phyloP scores from a whole-genome alignment of 345 rosid species.

The Angophora floribunda region DNA sequence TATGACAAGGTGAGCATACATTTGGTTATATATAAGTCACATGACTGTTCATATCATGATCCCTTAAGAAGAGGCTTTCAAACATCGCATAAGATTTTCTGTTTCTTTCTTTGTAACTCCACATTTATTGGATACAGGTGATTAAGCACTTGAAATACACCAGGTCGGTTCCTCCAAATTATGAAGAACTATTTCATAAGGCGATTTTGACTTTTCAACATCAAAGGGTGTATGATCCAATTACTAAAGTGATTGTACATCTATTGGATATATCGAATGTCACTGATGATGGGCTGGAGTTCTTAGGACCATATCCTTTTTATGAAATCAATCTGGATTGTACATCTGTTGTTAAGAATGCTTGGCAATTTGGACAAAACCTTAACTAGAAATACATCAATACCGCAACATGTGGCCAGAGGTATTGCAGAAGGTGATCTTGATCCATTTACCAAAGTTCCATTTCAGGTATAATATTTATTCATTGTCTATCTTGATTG shows the following conservation, averaged over 20 bases:
- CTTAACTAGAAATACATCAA: conserved; percentile 51
- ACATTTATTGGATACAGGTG: conserved; percentile 36
- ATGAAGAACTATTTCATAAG: conserved; percentile 81
- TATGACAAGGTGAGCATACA: conserved; percentile 54
- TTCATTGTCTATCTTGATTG: not conserved
- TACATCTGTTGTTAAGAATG: not conserved
- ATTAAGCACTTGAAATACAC: conserved; percentile 84
- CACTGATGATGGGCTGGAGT: conserved; percentile 47
- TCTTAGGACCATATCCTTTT: conserved; percentile 97
- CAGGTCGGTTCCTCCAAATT: conserved; percentile 71
- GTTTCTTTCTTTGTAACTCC: not conserved
- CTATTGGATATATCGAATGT: conserved; percentile 35
- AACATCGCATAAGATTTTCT: not conserved
- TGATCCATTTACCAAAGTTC: conserved; percentile 81
- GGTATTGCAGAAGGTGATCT: conserved; percentile 82
- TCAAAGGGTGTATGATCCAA: conserved; percentile 85
- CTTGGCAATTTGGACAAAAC: not conserved
- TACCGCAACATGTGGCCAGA: conserved; percentile 69
- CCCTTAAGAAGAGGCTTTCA: not conserved
- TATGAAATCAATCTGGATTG: not conserved
- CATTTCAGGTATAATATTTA: conserved; percentile 51
- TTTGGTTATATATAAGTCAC: not conserved
- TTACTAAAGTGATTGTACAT: conserved; percentile 41
- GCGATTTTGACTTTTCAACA: conserved; percentile 85
- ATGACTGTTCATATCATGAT: not conserved